Percentiles rank a stretch among this genome's conserved stretches.
phyloP scores from a whole-genome alignment of 257 asterid species.

The Scutellaria baicalensis region DNA sequence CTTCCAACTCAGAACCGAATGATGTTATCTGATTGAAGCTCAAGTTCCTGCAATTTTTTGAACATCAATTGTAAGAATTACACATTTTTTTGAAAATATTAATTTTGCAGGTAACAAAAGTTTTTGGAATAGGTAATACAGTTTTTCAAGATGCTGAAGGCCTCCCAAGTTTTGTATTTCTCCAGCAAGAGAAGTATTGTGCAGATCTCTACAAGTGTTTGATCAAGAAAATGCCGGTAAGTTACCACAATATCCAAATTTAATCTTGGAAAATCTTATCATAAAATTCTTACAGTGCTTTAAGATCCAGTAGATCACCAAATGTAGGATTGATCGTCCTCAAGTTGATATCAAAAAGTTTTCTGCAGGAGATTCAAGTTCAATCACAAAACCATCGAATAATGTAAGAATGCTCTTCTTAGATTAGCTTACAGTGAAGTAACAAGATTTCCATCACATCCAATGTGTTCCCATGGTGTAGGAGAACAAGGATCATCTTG shows the following conservation, averaged over 20 bases:
- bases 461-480: constrained; percentile 72
- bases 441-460: constrained; percentile 73
- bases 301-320: constrained; percentile 77
- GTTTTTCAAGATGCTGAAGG: constrained; percentile 73
- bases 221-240: constrained; percentile 3
- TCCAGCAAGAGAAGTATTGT: constrained; percentile 78
- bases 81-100: neutral
- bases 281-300: constrained; percentile 52
- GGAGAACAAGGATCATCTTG: constrained; percentile 93
- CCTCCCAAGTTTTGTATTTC: constrained; percentile 84
- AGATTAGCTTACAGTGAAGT: constrained; percentile 63
- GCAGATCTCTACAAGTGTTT: constrained; percentile 57
- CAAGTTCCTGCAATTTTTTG: constrained; percentile 58
- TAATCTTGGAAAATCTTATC: neutral
- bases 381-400: neutral
- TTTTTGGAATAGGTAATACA: constrained; percentile 35
- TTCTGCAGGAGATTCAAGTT: constrained; percentile 33
- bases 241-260: neutral
- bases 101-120: neutral
- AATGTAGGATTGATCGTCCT: constrained; percentile 82
- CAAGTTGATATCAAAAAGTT: constrained; percentile 58
- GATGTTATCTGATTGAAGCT: constrained; percentile 81
- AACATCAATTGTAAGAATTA: neutral
- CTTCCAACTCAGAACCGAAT: constrained; percentile 80
- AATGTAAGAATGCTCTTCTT: neutral